Base-by-base conservation (phyloP, 371 early-diverging fungal species). In the Thermomucor indicae-seudaticae region DNA sequence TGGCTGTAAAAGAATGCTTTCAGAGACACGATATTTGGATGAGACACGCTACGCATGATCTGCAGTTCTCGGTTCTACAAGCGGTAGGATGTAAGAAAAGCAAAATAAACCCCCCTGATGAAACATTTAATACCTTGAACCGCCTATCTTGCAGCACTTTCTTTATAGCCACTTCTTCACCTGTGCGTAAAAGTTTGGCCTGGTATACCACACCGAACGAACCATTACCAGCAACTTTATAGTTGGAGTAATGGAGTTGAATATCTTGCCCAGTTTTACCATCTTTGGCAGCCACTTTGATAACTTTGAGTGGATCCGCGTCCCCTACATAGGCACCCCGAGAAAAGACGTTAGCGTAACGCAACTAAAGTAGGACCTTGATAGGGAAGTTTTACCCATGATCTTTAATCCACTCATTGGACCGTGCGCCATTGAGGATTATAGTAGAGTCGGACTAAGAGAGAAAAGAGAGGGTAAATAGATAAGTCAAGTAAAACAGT, bases 171-270 rank as follows among this genome's bases (percentile, higher is more conserved):
- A 84, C 85, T 28, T 81, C 80, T 58, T 93, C 92, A 43, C 84
- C 81, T 25, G 83, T 78, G 43, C 85, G 81, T 30, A 89, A 68
- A 27, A 93, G 70, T 63, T 89, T 86, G 29, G 94, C 97, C 73
- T 92, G 93, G 65, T 89, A 94, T 17, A 96, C 97, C 16, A 95
- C 95, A 40, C 97, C 97, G 64, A 96, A 96, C 25, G 93, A 92
- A 19, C 97, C 97, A 63, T 94, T 94, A 43, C 97, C 97, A 34
- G 93, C 78, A 19, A 92, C 87, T 57, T 90, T 91, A 72, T 83
- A 87, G 63, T 90, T 89, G 17, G 92, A 86, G 70, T 94, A 96
- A 28, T 84, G 79, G 16, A 96, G 84, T 53, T 92, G 90, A 23
- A 81, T 68, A 44, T 88, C 81, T 53, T 90, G 88, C 42, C 89